Conservation (phyloP, 2,329 filamentous ascomycete genomes). For the Mycogone perniciosa region DNA sequence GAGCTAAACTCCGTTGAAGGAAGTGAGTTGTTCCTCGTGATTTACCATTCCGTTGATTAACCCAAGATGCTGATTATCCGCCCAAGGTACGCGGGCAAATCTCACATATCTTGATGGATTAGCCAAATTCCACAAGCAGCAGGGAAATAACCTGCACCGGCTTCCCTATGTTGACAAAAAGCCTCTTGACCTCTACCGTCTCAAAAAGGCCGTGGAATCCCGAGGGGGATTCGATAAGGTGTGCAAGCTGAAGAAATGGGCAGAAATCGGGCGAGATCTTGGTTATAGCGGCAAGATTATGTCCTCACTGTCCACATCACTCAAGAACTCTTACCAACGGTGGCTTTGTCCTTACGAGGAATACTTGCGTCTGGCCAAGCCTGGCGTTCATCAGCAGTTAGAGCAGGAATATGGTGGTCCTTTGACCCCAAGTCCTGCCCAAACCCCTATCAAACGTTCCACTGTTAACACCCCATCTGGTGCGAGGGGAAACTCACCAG, state of each 20-base stretch:
- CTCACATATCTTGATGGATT: constrained; percentile 93
- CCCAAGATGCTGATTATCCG: constrained; percentile 29
- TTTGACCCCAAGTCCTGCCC: constrained; percentile 68
- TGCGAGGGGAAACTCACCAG: constrained; percentile 60
- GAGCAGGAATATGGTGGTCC: constrained; percentile 91
- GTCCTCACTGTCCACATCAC: constrained; percentile 93
- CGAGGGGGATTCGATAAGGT: constrained; percentile 94
- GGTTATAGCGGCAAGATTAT: constrained; percentile 99
- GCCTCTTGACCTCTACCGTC: constrained; percentile 85
- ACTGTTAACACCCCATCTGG: constrained; percentile 53
- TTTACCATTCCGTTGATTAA: neutral
- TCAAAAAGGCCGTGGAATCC: constrained; percentile 94
- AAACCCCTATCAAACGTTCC: constrained; percentile 63
- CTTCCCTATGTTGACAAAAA: constrained; percentile 97
- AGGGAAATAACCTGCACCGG: constrained; percentile 87
- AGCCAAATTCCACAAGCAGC: constrained; percentile 93
- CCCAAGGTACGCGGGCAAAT: constrained; percentile 81
- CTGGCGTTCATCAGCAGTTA: constrained; percentile 91
- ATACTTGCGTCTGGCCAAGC: constrained; percentile 83
- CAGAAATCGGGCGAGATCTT: constrained; percentile 91
- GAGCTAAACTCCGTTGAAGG: constrained; percentile 98
- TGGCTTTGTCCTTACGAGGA: constrained; percentile 98
- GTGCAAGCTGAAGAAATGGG: constrained; percentile 98
- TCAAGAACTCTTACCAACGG: constrained; percentile 96
- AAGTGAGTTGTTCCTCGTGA: constrained; percentile 52